Evolutionary conservation across 2,329 filamentous ascomycete species (phyloP), one percentile per base, ranked within the genome.

Genomic region (Colletotrichum sp.): DNA sequence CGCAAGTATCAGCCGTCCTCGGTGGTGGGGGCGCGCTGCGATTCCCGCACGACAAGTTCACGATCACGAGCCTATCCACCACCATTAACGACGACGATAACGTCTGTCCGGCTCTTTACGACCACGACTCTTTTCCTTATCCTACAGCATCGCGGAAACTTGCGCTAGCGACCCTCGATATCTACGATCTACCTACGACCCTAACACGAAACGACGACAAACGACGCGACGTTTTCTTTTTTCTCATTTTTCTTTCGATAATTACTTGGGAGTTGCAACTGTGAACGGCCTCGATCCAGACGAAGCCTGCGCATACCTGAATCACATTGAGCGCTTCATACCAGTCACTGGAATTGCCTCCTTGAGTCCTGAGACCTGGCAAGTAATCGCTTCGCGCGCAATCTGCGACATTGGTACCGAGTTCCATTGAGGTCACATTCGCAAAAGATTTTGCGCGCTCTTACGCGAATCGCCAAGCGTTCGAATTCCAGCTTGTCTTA

Each of bases 1-100:
- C 76, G 73, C 73, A 71, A 72, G 32, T 59, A 77, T 75, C 67
- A 75, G 63, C 71, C 75, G 75, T 77, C 66, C 66, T 75, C 75
- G 75, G 75, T 74, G 74, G 75, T 75, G 75, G 75, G 75, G 71
- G 72, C 72, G 75, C 75, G 75, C 71, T 57, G 66, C 71, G 66
- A 70, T 75, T 71, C 32, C 60, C 65, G 57, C 66, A 65, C 70
- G 49, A 73, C 49, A 76, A 69, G 28, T 26, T 70, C 30, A 74
- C 49, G 21, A 66, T 66, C 62, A 71, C 71, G 52, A 75, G 52
- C 74, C 32, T n/a, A 65, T 75, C n/a, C 66, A 67, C 73, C 73
- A 72, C 66, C 66, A 66, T 44, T 18, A 15, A 62, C 62, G 28
- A 67, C 28, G 60, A 71, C 66, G 52, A 70, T 69, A 68, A 18